A percentile compares a stretch with the other conserved stretches of the same genome.
phyloP scores from a whole-genome alignment of 495 filamentous ascomycete genomes.

The Cairneyella variabilis region DNA sequence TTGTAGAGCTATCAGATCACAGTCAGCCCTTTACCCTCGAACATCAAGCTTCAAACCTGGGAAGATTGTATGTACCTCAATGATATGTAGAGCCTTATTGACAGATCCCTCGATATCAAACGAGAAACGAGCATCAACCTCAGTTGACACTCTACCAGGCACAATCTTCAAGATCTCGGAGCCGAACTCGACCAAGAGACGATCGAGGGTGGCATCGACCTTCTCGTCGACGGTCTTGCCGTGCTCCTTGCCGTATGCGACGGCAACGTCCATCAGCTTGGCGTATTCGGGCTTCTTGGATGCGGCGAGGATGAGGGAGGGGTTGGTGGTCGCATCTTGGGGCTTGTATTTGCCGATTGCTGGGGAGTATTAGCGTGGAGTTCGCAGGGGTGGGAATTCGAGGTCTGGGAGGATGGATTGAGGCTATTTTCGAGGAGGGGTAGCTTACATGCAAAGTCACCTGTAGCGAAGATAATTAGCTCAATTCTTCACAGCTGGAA shows the following conservation, averaged over 20 bases:
- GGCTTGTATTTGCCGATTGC: conserved; percentile 99
- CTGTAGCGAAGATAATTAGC: conserved; percentile 31
- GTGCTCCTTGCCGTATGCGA: conserved; percentile 78
- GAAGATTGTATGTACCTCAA: conserved; percentile 59
- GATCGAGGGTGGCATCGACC: conserved; percentile 81
- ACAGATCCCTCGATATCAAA: conserved; percentile 92
- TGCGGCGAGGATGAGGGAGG: conserved; percentile 93
- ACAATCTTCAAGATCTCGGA: conserved; percentile 96
- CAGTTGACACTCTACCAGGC: conserved; percentile 96
- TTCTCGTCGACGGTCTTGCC: conserved; percentile 64
- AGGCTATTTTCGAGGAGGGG: conserved; percentile 20
- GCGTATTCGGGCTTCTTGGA: conserved; percentile 98
- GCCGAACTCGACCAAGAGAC: conserved; percentile 95
- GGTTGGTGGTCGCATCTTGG: conserved; percentile 99
- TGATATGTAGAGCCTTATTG: conserved; percentile 95
- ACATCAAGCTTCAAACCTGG: background rate
- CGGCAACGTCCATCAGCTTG: conserved; percentile 80
- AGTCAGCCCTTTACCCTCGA: conserved; percentile 6
- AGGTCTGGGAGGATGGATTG: background rate
- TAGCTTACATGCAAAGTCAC: conserved; percentile 75
- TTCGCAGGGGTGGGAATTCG: conserved; percentile 2
- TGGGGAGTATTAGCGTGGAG: conserved; percentile 41
- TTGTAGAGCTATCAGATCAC: conserved; percentile 76
- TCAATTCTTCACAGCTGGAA: conserved; percentile 1
- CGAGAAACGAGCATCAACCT: conserved; percentile 95